Conservation (phyloP, 1,284 basidiomycete species). For the Fomitopsis pinicola region DNA sequence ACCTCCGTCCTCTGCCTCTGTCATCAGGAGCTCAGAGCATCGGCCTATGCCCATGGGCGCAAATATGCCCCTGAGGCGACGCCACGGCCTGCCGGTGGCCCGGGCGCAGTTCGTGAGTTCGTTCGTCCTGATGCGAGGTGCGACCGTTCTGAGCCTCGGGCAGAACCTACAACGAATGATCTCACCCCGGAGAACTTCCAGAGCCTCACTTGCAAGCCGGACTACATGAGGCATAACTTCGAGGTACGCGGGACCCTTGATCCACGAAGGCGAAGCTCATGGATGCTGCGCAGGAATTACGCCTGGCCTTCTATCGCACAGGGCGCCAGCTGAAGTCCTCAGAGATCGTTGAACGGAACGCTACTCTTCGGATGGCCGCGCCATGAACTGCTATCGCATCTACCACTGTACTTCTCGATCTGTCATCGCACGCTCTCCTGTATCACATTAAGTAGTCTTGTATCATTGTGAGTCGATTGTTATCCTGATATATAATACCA, state of each 20-base stretch:
- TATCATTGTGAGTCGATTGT: not conserved
- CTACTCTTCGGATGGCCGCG: slow-evolving; percentile 9
- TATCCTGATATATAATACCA: not conserved
- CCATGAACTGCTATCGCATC: not conserved
- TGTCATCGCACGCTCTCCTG: not conserved
- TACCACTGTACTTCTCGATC: not conserved
- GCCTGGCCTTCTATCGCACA: slow-evolving; percentile 19
- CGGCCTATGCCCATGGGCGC: slow-evolving; percentile 22
- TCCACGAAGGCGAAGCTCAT: not conserved
- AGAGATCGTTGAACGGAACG: slow-evolving; percentile 20
- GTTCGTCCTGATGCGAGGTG: no score
- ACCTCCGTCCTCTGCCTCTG: not conserved
- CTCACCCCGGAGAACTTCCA: slow-evolving; percentile 16
- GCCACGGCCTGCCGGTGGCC: not conserved
- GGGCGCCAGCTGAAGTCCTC: slow-evolving; percentile 22
- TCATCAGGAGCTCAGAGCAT: slow-evolving; percentile 20
- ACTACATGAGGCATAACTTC: slow-evolving; percentile 22
- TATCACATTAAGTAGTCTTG: not conserved
- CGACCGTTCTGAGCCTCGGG: not conserved
- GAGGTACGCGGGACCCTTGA: slow-evolving; percentile 16
- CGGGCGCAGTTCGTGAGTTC: slow-evolving; percentile 1
- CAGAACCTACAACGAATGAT: not conserved
- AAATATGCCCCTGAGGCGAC: slow-evolving; percentile 12
- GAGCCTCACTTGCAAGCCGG: slow-evolving; percentile 19
- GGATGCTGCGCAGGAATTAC: slow-evolving; percentile 18